Evolutionary conservation across 352 stramenopile genomes (phyloP).

Genomic region (Pythium brachiatum): DNA sequence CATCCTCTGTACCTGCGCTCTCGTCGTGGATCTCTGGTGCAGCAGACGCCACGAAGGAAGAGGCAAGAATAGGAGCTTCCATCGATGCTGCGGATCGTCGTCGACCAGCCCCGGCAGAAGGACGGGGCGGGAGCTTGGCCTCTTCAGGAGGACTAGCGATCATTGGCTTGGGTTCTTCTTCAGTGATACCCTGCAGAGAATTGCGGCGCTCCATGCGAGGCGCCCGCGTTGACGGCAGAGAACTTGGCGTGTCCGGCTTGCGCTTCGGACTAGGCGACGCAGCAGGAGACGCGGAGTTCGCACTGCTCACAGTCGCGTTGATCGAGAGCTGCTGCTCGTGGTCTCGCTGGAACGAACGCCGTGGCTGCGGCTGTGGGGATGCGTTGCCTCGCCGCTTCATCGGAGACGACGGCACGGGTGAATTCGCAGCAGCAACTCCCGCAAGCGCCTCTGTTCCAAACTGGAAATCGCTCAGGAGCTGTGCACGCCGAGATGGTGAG

Average conservation of each 20-base stretch:
- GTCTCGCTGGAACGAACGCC: conserved; percentile 30
- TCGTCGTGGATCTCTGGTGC: conserved; percentile 29
- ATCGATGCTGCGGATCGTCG: conserved; percentile 23
- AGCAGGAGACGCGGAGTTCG: neutral
- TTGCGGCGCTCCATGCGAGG: conserved; percentile 15
- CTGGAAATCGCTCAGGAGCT: conserved; percentile 39
- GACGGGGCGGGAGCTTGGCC: conserved; percentile 21
- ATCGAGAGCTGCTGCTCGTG: conserved; percentile 21
- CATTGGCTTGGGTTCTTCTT: conserved; percentile 14
- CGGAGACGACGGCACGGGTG: conserved; percentile 21
- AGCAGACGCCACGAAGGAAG: conserved; percentile 28
- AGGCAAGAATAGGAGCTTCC: conserved; percentile 66
- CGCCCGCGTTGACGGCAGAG: conserved; percentile 5
- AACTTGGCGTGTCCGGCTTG: conserved; percentile 30
- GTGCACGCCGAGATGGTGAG: conserved; percentile 16
- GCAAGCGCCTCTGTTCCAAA: conserved; percentile 28
- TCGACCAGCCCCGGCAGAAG: neutral
- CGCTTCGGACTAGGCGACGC: conserved; percentile 17
- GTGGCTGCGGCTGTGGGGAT: conserved; percentile 8
- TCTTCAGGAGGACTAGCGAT: neutral
- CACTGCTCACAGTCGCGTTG: neutral
- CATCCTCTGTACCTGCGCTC: neutral
- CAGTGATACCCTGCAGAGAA: conserved; percentile 39
- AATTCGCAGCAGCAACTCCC: neutral
- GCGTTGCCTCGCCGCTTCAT: conserved; percentile 25